Evolutionary conservation across 2,329 filamentous ascomycete species (phyloP).

Genomic region (Stachybotrys echinatus): DNA sequence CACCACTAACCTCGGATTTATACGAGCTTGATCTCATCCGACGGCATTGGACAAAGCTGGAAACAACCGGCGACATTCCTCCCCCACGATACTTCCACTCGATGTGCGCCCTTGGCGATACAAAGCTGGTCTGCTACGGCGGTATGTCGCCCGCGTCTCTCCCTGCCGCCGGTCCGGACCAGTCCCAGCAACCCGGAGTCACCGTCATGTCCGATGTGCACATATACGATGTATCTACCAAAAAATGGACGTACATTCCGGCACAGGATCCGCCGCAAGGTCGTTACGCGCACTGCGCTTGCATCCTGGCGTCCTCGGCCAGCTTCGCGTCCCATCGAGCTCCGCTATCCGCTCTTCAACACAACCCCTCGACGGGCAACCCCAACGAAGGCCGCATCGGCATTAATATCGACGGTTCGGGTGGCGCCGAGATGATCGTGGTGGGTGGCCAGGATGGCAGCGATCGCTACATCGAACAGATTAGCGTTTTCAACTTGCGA

Average conservation of each 20-base stretch:
- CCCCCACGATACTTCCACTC: constrained; percentile 96
- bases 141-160: constrained; percentile 83
- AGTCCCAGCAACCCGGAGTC: constrained; percentile 68
- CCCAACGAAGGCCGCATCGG: constrained; percentile 86
- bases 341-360: constrained; percentile 79
- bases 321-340: constrained; percentile 80
- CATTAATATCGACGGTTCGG: constrained; percentile 81
- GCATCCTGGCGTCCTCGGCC: constrained; percentile 82
- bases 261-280: constrained; percentile 83
- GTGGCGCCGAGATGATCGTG: constrained; percentile 94
- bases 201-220: constrained; percentile 98
- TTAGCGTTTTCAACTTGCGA: constrained; percentile 94
- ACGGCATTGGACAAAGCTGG: constrained; percentile 88
- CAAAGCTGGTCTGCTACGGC: constrained; percentile 95
- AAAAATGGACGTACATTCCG: constrained; percentile 78
- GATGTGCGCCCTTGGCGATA: constrained; percentile 87
- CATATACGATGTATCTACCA: constrained; percentile 81
- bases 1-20: constrained; percentile 78
- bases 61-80: constrained; percentile 78
- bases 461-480: constrained; percentile 99
- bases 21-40: constrained; percentile 90
- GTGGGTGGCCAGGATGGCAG: constrained; percentile 93
- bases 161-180: constrained; percentile 38
- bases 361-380: constrained; percentile 78
- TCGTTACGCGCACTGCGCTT: constrained; percentile 93